A percentile compares a stretch with the other conserved stretches of the same genome.
These are phyloP conservation scores for Podosphaera xanthii DNA, from an alignment of 2,329 filamentous ascomycete genomes.

Conservation along the genomic window DNA sequence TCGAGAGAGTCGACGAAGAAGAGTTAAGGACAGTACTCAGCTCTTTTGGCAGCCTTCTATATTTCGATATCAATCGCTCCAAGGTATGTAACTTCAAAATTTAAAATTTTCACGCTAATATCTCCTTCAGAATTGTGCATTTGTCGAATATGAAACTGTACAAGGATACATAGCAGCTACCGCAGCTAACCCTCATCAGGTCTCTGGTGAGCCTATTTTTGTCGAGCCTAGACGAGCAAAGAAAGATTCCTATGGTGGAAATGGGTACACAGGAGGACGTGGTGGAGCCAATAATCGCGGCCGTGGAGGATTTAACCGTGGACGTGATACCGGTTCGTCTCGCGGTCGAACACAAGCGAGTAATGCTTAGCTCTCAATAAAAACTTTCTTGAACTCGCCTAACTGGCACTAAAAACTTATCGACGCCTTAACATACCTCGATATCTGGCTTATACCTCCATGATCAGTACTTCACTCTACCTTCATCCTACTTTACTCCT, in stretches of 20 bases:
- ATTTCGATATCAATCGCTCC: slow-evolving; percentile 56
- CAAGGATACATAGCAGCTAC: slow-evolving; percentile 69
- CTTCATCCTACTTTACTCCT: background rate
- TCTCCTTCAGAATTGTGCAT: slow-evolving; percentile 61
- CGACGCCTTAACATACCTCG: slow-evolving; percentile 8
- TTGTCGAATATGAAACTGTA: slow-evolving; percentile 71
- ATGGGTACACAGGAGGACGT: slow-evolving; percentile 39
- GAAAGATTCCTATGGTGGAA: slow-evolving; percentile 47
- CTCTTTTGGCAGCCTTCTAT: slow-evolving; percentile 46
- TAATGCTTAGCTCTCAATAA: slow-evolving; percentile 3
- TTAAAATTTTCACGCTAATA: slow-evolving; percentile 4
- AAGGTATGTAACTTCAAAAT: slow-evolving; percentile 39
- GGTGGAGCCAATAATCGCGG: slow-evolving; percentile 38
- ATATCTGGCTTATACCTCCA: slow-evolving; percentile 3
- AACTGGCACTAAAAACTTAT: background rate
- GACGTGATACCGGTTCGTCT: slow-evolving; percentile 6
- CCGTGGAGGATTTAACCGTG: slow-evolving; percentile 31
- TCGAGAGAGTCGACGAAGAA: slow-evolving; percentile 58
- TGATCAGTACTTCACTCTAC: slow-evolving; percentile 6
- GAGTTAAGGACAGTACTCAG: slow-evolving; percentile 49
- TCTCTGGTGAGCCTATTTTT: slow-evolving; percentile 61
- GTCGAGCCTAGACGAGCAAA: slow-evolving; percentile 70
- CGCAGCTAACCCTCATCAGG: slow-evolving; percentile 61
- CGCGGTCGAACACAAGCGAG: slow-evolving; percentile 6
- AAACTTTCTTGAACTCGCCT: background rate